Evolutionary conservation across 305 asterid species (phyloP), one percentile per base, ranked within the genome.

Genomic region (Rubia tinctorum): DNA sequence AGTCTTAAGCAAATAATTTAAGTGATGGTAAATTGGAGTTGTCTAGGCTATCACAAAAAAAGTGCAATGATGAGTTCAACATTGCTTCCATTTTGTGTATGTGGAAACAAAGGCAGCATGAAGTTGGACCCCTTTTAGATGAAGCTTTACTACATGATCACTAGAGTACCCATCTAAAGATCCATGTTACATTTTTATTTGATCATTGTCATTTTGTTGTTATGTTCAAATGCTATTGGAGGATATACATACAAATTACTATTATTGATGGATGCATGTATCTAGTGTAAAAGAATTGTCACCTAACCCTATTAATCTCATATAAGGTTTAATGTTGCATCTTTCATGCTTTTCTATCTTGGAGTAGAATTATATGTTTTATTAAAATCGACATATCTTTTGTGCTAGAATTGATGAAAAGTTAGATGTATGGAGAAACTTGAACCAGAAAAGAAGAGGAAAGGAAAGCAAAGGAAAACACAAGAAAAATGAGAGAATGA

Each of bases 31-130:
- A 51, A 71, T 64, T 71, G 71, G 68, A 53, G 49, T 62, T 76
- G 75, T 70, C 75, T 70, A 4, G 60, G 75, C 68, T 71, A 64
- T 71, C 53, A 75, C 75, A 40, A 70, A 61, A 61, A 65, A 18
- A 72, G 9, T 25, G 71, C 71, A 74, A 78, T 84, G 75, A 84
- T 84, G 84, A 39, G 72, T 78, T 84, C 81, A 82, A 80, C 86
- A 53, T 69, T 55, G 73, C 78, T 78, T 68, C 73, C 67, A 59
- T 51, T 53, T 53, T 53, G 75, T 30, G 73, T 74, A 60, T 44
- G 59, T 58, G 77, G 70, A 39, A 66, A 77, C 77, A 75, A 84
- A 74, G 76, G 73, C 75, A 71, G 59, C 37, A 69, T 13, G 61
- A 53, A 56, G 66, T n/a, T 18, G 27, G 74, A 76, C 69, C 67